Percentiles rank a stretch among this genome's conserved stretches.
Evolutionary conservation across 75 land plant genomes (phyloP).

Genomic region (Cryptomeria japonica): DNA sequence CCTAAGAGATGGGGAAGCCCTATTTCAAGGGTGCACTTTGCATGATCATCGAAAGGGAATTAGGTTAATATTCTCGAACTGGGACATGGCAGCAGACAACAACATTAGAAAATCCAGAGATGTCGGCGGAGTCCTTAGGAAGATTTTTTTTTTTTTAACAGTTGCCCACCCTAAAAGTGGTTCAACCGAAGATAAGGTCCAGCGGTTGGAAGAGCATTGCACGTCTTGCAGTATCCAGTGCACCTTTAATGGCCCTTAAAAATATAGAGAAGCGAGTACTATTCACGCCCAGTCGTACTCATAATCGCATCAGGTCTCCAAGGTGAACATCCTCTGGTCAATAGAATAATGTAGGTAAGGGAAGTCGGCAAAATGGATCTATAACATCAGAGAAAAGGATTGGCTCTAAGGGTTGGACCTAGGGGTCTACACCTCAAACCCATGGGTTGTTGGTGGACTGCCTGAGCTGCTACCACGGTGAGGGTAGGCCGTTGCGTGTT

Average conservation of each 20-base stretch:
- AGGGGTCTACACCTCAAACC: conserved; percentile 18
- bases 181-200: conserved; percentile 16
- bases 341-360: conserved; percentile 60
- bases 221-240: too few relatives aligned
- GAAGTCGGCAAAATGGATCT: conserved; percentile 44
- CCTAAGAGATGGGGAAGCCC: too few relatives aligned
- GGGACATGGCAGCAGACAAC: too few relatives aligned
- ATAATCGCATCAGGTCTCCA: conserved; percentile 37
- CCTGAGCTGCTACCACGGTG: conserved; percentile 20
- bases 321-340: conserved; percentile 45
- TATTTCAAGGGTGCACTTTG: too few relatives aligned
- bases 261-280: neutral
- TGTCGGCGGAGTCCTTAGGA: neutral
- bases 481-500: too few relatives aligned
- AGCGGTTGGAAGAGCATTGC: too few relatives aligned
- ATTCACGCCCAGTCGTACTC: conserved; percentile 28
- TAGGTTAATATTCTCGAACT: too few relatives aligned
- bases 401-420: conserved; percentile 27
- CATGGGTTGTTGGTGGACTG: conserved; percentile 18
- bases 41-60: too few relatives aligned
- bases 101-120: too few relatives aligned
- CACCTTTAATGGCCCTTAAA: too few relatives aligned
- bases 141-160: neutral
- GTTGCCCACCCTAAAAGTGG: neutral
- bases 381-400: conserved; percentile 36